Conservation (phyloP, 208 protist genomes). For the Leishmania guyanensis region DNA sequence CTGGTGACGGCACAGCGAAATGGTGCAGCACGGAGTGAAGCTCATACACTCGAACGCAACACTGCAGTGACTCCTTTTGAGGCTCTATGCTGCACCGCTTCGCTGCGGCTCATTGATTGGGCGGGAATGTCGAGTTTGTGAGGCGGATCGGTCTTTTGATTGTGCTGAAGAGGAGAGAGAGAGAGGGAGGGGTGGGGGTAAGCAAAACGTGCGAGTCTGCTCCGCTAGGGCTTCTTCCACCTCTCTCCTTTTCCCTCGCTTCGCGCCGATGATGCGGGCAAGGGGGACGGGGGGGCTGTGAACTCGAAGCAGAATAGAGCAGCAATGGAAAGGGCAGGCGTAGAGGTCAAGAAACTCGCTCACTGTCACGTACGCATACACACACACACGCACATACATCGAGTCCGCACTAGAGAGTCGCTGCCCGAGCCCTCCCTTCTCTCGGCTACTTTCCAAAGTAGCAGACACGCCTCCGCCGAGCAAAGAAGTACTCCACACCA, state of each 20-base stretch:
- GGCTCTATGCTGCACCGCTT: not conserved
- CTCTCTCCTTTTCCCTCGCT: not conserved
- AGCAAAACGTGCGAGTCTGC: not conserved
- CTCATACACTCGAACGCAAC: not conserved
- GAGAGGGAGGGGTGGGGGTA: too few relatives aligned
- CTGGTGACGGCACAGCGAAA: not conserved
- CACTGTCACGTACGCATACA: not conserved
- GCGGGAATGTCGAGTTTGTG: not conserved
- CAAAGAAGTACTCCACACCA: not conserved
- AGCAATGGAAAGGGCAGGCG: not conserved
- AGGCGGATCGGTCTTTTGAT: not conserved
- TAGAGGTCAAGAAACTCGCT: not conserved
- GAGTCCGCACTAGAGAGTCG: not conserved
- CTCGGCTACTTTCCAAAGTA: not conserved
- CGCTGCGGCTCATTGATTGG: not conserved
- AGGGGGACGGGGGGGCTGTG: not conserved
- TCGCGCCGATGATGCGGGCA: not conserved
- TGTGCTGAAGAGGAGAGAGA: too few relatives aligned
- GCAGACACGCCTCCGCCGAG: not conserved
- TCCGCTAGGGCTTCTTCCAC: not conserved
- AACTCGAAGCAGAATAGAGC: not conserved
- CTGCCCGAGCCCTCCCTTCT: not conserved
- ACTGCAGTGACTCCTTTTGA: not conserved
- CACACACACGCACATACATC: not conserved
- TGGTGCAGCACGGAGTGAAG: not conserved